Evolutionary conservation across 768 basidiomycete genomes (phyloP), one percentile per base, ranked within the genome.

Genomic region (Zangia roseola): DNA sequence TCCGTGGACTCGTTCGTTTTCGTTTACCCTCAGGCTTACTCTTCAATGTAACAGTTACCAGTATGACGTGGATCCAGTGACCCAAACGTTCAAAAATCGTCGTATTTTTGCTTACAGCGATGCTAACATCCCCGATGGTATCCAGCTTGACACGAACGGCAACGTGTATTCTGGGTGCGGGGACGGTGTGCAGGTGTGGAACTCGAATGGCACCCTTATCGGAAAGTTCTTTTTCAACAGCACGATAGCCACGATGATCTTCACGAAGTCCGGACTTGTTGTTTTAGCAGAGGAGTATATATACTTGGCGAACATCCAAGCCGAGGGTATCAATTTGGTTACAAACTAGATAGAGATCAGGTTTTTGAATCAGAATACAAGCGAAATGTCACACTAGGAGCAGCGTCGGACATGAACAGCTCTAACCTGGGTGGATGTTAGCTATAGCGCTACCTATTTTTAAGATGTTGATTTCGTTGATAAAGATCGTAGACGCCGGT

Each of bases 171-270:
- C 81, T 0, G 83, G 81, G 2, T 80, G 79, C 46, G 84, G 80
- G n/a, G 87, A 88, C 47, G 86, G 86, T 31, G 75, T 80, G 0
- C 79, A 86, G 21, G 83, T 84, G 6, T 83, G 80, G 77, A 74
- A 76, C 56, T 43, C 69, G 12, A 59, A 75, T n/a, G 84, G 85
- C 1, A 75, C 72, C 1, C 70, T 87, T 2, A 67, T 87, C 1
- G 83, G 84, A 12, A 86, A 87, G 59, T 81, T 86, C 62, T 85
- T 83, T 71, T 59, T 80, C 2, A 58, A 40, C 21, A 65, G 52
- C 13, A 63, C 64, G 24, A 60, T 55, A 2, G 63, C 74, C 14
- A 69, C 75, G 57, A 56, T 74, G 56, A 64, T 71, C 2, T 76
- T 77, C 54, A 75, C 74, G 0, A 59, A 65, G 13, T 69, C 71